A percentile compares a stretch with the other conserved stretches of the same genome.
phyloP scores from a whole-genome alignment of 1,284 basidiomycete species.

The Heterobasidion irregulare region DNA sequence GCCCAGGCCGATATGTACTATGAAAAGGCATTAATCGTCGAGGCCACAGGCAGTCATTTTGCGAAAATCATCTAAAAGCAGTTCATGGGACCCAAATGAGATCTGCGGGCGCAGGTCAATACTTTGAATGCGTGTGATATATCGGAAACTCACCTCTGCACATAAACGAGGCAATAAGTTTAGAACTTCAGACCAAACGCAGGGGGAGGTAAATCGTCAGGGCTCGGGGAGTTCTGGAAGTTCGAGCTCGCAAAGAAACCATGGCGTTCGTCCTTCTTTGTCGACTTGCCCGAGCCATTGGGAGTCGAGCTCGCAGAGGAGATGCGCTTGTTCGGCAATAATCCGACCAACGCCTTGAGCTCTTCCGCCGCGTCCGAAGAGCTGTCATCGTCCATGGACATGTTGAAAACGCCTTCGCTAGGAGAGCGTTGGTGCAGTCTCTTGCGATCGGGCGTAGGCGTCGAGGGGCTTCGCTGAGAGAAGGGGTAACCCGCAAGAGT shows the following conservation, averaged over 20 bases:
- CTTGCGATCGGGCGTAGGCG: constrained; percentile 26
- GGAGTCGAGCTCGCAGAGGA: constrained; percentile 16
- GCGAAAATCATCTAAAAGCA: constrained; percentile 17
- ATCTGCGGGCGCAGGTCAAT: constrained; percentile 22
- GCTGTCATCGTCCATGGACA: constrained; percentile 62
- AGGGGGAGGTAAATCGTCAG: constrained; percentile 66
- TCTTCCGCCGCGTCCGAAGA: constrained; percentile 33
- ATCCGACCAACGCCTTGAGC: constrained; percentile 26
- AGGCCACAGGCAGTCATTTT: constrained; percentile 18
- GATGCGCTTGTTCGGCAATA: constrained; percentile 21
- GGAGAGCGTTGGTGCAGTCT: constrained; percentile 48
- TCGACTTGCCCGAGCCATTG: constrained; percentile 15
- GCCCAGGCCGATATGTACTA: constrained; percentile 9
- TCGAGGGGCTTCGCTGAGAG: constrained; percentile 19
- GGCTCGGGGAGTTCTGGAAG: constrained; percentile 76
- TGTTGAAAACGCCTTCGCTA: constrained; percentile 58
- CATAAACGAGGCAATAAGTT: constrained; percentile 21
- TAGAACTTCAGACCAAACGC: constrained; percentile 33
- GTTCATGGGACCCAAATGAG: constrained; percentile 22
- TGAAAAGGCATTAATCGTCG: constrained; percentile 21
- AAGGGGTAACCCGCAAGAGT: constrained; percentile 31
- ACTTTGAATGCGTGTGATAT: not conserved
- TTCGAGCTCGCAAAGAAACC: constrained; percentile 66
- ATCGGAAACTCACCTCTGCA: constrained; percentile 27
- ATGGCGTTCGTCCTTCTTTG: constrained; percentile 18